phyloP scores from a whole-genome alignment of 495 filamentous ascomycete species.

The Penicillium cosmopolitanum region DNA sequence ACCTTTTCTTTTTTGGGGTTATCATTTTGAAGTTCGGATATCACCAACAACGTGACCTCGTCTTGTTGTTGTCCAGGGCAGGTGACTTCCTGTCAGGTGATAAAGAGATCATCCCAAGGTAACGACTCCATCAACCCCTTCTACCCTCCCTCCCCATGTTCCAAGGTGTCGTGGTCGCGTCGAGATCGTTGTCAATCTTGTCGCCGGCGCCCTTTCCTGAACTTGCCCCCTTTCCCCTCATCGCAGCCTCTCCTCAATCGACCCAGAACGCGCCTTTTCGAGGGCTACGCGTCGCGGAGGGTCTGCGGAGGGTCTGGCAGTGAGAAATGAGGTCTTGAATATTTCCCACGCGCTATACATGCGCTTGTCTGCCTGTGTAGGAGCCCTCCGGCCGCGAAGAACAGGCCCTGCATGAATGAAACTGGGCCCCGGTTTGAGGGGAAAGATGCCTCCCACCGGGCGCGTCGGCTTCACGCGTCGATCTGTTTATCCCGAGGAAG shows the following conservation, averaged over 20 bases:
- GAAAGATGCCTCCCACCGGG: slow-evolving; percentile 13
- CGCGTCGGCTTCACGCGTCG: slow-evolving; percentile 38
- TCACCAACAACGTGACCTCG: slow-evolving; percentile 40
- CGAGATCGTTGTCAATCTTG: background rate
- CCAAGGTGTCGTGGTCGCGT: slow-evolving; percentile 11
- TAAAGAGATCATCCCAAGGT: slow-evolving; percentile 53
- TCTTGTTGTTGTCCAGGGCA: slow-evolving; percentile 55
- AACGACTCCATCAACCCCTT: slow-evolving; percentile 34
- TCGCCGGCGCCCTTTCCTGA: slow-evolving; percentile 5
- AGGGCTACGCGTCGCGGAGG: slow-evolving; percentile 17
- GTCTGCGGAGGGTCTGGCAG: background rate
- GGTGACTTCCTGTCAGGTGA: slow-evolving; percentile 59
- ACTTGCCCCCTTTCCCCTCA: slow-evolving; percentile 17
- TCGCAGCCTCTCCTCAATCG: slow-evolving; percentile 33
- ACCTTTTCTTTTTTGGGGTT: slow-evolving; percentile 29
- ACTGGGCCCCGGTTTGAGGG: background rate
- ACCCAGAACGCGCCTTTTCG: slow-evolving; percentile 38
- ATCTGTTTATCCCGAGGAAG: slow-evolving; percentile 27
- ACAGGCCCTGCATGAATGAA: background rate
- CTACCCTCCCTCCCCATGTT: slow-evolving; percentile 9
- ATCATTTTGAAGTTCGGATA: slow-evolving; percentile 27
- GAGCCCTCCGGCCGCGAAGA: background rate
- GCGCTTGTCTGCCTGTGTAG: background rate
- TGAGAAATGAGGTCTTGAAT: slow-evolving; percentile 1
- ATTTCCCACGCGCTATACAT: background rate